Evolutionary conservation across 495 filamentous ascomycete genomes (phyloP).

Genomic region (Podospora australis): DNA sequence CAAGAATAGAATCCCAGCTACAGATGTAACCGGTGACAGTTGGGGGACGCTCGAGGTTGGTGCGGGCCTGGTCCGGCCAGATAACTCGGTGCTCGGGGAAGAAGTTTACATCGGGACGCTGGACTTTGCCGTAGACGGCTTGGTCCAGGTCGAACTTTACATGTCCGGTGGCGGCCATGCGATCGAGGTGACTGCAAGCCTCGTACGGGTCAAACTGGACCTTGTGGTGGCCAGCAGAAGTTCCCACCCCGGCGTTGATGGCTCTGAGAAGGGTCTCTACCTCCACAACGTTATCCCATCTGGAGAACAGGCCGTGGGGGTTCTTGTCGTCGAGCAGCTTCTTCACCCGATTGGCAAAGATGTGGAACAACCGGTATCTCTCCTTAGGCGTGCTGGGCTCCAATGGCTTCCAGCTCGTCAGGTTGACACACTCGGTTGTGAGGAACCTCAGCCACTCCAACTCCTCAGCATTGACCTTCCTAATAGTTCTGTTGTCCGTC

Average conservation of each 20-base stretch:
- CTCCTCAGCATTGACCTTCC: constrained; percentile 10
- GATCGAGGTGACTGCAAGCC: constrained; percentile 23
- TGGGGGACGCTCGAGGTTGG: not conserved
- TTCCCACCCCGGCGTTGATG: constrained; percentile 18
- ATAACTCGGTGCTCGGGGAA: constrained; percentile 24
- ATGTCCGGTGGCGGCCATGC: constrained; percentile 13
- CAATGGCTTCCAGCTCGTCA: constrained; percentile 12
- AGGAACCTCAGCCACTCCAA: constrained; percentile 22
- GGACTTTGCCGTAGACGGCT: constrained; percentile 21
- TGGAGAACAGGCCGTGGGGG: constrained; percentile 15
- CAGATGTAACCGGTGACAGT: not conserved
- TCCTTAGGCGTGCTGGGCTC: constrained; percentile 6
- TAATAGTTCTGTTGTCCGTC: not conserved
- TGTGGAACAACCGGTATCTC: constrained; percentile 19
- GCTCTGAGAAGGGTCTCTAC: constrained; percentile 22
- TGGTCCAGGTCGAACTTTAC: constrained; percentile 18
- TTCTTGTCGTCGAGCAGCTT: constrained; percentile 22
- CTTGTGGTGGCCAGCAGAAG: constrained; percentile 11
- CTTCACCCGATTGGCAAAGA: constrained; percentile 25
- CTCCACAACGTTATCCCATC: constrained; percentile 5
- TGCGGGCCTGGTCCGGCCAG: not conserved
- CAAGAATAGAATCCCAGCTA: constrained; percentile 8
- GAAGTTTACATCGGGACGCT: constrained; percentile 9
- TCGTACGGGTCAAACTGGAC: constrained; percentile 18
- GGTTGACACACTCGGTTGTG: constrained; percentile 11